Evolutionary conservation across 345 rosid species (phyloP), one percentile per base, ranked within the genome.

Genomic region (Salix purpurea): DNA sequence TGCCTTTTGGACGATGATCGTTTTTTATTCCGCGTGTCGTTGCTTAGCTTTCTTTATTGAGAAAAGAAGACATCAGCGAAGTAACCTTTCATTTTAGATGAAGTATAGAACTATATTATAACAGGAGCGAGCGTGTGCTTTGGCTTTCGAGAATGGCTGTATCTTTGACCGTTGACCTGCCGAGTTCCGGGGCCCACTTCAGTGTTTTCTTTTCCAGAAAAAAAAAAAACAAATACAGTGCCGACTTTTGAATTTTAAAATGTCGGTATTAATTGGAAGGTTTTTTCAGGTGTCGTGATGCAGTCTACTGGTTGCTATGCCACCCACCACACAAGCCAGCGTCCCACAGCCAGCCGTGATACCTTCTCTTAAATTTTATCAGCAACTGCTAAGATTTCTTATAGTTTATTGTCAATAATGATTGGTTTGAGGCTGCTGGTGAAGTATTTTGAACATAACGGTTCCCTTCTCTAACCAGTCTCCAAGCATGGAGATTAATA

Each of bases 161-260:
- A 58, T 44, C 2, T 72, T 76, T 72, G 81, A 77, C 79, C 81
- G 76, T 70, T 74, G 79, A 77, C 75, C 24, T 16, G 7, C 16
- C 13, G 16, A 39, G 50, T 12, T 16, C 66, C 24, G 39, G 64
- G 65, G 9, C 74, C 65, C n/a, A 12, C 30, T 16, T 1, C 7
- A 0, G 9, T 2, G 3, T 19, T 40, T 21, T 19, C 15, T 66
- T 13, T 32, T 36, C 44, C 23, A 1, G 19, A 3, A 21, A 3
- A 37, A 46, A 4, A 48, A 34, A 3, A 24, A 4, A 18, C 2
- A 50, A 5, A 16, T 6, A 18, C 7, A 5, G 1, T 18, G 56
- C 56, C 56, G n/a, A 6, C 21, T 50, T 52, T 21, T 10, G 61
- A 54, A 50, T 50, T 16, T 50, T 3, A 50, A 50, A 18, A 6